phyloP scores from a whole-genome alignment of 164 flowering plant species.

The Sextonia rubra region DNA sequence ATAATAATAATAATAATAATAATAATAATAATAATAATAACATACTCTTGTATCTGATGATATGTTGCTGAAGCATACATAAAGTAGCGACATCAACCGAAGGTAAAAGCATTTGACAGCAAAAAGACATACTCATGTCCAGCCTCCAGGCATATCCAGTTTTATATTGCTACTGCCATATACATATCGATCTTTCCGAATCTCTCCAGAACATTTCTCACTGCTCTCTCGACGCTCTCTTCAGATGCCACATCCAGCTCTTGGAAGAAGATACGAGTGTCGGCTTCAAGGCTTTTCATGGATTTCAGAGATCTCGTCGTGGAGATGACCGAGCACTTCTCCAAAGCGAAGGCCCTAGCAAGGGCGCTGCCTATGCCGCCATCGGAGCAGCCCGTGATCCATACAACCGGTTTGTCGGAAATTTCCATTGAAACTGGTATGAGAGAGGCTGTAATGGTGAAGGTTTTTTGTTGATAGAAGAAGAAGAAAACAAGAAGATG shows the following conservation, averaged over 20 bases:
- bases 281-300: constrained; percentile 50
- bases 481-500: too few species aligned
- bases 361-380: constrained; percentile 90
- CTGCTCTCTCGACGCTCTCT: constrained; percentile 45
- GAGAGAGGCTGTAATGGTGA: too few species aligned
- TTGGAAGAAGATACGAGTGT: constrained; percentile 46
- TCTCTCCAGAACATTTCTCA: constrained; percentile 38
- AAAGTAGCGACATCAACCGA: too few species aligned
- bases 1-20: too few species aligned
- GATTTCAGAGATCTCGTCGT: constrained; percentile 51
- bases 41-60: too few species aligned
- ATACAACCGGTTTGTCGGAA: constrained; percentile 42
- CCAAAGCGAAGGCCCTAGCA: constrained; percentile 66
- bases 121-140: too few species aligned
- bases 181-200: constrained; percentile 66
- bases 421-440: neutral
- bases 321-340: constrained; percentile 67
- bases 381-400: constrained; percentile 73
- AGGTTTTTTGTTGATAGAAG: too few species aligned
- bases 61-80: too few species aligned
- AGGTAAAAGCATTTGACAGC: too few species aligned
- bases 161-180: too few species aligned
- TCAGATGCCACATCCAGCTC: constrained; percentile 71
- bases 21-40: too few species aligned
- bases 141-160: too few species aligned